Conservation (phyloP, 352 stramenopile species). For the Phytophthora tubulina region DNA sequence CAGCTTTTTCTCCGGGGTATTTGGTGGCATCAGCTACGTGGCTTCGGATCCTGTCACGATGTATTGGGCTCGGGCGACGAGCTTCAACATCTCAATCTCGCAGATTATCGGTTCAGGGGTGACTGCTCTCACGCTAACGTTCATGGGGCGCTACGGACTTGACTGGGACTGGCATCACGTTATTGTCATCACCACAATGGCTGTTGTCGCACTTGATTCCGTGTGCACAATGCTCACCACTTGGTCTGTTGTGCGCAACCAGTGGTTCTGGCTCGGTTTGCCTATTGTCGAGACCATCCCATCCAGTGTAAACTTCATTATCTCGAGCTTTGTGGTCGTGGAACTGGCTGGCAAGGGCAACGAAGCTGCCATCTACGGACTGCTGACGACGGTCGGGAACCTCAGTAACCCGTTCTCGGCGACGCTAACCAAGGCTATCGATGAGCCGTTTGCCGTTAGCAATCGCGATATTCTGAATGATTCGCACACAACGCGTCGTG, state of each 20-base stretch:
- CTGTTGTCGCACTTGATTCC: conserved; percentile 41
- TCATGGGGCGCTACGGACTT: conserved; percentile 48
- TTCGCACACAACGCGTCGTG: conserved; percentile 32
- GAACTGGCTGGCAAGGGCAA: conserved; percentile 57
- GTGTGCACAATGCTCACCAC: conserved; percentile 46
- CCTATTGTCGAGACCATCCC: conserved; percentile 47
- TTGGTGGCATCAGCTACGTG: conserved; percentile 43
- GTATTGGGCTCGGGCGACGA: conserved; percentile 52
- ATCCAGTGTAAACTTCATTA: conserved; percentile 49
- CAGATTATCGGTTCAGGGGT: conserved; percentile 44
- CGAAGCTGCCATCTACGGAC: conserved; percentile 53
- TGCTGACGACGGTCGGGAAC: conserved; percentile 55
- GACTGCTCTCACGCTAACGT: conserved; percentile 36
- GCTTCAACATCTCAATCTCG: conserved; percentile 48
- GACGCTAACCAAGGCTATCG: conserved; percentile 48
- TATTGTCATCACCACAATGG: conserved; percentile 38
- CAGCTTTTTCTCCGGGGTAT: conserved; percentile 48
- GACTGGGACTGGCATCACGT: conserved; percentile 52
- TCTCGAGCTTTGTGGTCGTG: conserved; percentile 56
- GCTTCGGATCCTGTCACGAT: conserved; percentile 40
- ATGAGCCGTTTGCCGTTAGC: conserved; percentile 44
- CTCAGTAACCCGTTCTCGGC: conserved; percentile 51
- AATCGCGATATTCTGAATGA: conserved; percentile 52
- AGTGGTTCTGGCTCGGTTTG: conserved; percentile 56
- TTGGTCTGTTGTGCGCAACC: conserved; percentile 49